Base-by-base conservation (phyloP, 2,329 filamentous ascomycete species). In the Triangularia setosa region DNA sequence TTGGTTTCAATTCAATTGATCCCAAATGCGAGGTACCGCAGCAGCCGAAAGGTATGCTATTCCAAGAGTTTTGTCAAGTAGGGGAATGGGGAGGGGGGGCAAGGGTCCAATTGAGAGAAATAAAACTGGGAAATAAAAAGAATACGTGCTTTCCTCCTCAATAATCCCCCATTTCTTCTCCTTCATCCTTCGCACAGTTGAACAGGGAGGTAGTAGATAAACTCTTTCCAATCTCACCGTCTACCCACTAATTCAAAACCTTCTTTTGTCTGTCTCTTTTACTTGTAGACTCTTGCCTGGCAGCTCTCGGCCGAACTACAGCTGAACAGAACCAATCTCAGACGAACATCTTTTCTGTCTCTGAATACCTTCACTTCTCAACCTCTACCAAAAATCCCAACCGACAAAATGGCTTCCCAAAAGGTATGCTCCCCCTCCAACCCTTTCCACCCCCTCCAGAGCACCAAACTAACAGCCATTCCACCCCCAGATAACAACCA, bases 401-500 rank as follows among this genome's bases (percentile, higher is more conserved):
- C 40, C 40, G 18, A 21, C 27, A 58, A 58, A 24, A 58, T 58
- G n/a, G 28, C 56, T 58, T 24, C 56, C 6, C 23, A 55, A 55
- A 55, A 25, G 53, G 40, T 48, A 48, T 48, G 21, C 18, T 21
- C 18, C 6, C 40, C 40, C n/a, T 18, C 60, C 11, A 21, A 48
- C 21, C 56, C n/a, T n/a, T 7, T 30, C 9, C 8, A 16, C 23
- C 28, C 1, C 21, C 54, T 54, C 8, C 18, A 7, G 21, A 35
- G 28, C 35, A 48, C 6, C n/a, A 18, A 3, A 8, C 60, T 61
- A 6, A 61, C 57, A 8, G 30, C 12, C 8, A 4, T 40, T 16
- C 18, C 11, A n/a, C 52, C 52, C 52, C 7, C 57, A 87, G 83
- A 89, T 91, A 78, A 90, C 83, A 63, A 85, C 89, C 69, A 81